Conservation (phyloP, 352 stramenopile species). For the Pythium dissimile region DNA sequence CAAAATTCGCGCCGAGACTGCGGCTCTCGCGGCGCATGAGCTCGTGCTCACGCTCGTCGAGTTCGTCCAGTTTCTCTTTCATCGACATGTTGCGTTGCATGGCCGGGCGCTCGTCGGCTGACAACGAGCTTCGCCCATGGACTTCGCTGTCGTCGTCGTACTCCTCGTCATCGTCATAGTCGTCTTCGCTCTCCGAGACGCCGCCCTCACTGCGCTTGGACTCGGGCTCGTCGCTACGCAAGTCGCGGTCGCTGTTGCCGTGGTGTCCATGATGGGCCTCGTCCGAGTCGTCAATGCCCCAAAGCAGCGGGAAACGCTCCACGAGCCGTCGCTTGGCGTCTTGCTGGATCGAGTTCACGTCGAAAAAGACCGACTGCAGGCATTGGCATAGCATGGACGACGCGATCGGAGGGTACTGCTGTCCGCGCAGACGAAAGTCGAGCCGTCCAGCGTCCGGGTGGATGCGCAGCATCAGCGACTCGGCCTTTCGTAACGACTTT, state of each 20-base stretch:
- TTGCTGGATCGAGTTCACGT: slow-evolving; percentile 78
- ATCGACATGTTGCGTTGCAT: slow-evolving; percentile 27
- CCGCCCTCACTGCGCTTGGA: background rate
- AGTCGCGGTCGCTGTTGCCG: slow-evolving; percentile 9
- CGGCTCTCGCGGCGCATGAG: slow-evolving; percentile 58
- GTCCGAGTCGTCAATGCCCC: slow-evolving; percentile 58
- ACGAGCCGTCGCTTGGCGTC: slow-evolving; percentile 73
- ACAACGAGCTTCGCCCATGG: slow-evolving; percentile 21
- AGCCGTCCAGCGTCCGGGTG: slow-evolving; percentile 53
- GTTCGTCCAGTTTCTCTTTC: slow-evolving; percentile 57
- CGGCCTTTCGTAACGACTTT: slow-evolving; percentile 78
- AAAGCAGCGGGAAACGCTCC: slow-evolving; percentile 68
- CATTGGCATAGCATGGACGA: slow-evolving; percentile 63
- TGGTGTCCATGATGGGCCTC: slow-evolving; percentile 56
- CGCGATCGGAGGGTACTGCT: slow-evolving; percentile 68
- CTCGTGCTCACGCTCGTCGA: slow-evolving; percentile 66
- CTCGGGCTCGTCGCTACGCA: background rate
- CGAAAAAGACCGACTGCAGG: slow-evolving; percentile 74
- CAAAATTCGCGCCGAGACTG: slow-evolving; percentile 57
- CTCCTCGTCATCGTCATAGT: slow-evolving; percentile 50
- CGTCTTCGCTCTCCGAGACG: slow-evolving; percentile 19
- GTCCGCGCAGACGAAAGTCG: slow-evolving; percentile 64
- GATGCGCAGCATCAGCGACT: slow-evolving; percentile 74
- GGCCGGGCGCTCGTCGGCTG: slow-evolving; percentile 4
- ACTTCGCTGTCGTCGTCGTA: slow-evolving; percentile 29